Base-by-base conservation (phyloP, 225 moss, liverwort and hornwort species). In the Asterella californica region DNA sequence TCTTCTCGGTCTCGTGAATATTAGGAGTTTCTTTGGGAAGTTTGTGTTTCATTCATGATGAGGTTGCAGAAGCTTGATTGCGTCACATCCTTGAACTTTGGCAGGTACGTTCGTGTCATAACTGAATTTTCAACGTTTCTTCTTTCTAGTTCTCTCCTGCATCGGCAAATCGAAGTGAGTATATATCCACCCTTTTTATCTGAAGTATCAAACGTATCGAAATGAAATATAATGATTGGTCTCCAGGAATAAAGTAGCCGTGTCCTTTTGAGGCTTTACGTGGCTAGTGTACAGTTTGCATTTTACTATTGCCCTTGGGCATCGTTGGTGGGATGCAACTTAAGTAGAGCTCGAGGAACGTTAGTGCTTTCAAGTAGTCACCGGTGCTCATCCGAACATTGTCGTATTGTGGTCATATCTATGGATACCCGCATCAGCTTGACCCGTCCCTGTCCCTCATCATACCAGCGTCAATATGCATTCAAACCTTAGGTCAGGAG, bases 71-170 rank as follows among this genome's bases (percentile, higher is more conserved):
- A 6, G 19, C 19, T 29, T 47, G n/a, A 71, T 8, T 63, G 0
- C 63, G 36, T 34, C 64, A 65, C 25, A 17, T 71, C 27, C n/a
- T 42, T 25, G 19, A 24, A 70, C 45, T 22, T 81, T 76, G 80
- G 83, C 89, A 95, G 95, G 95, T 96, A 91, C 89, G 84, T 88
- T 36, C 92, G 93, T 78, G 96, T 87, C 33, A 79, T 90, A 79
- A 78, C 84, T 69, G 93, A 96, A 72, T 96, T 83, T 75, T 88
- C 90, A 83, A 62, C 81, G 54, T 72, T 88, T 61, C 72, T 93
- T 61, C 86, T 91, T 75, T 90, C 95, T 29, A 92, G 91, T 75
- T 83, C 89, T 77, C 86, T 87, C 79, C 88, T 96, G 89, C 86
- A 86, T 79, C 79, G 82, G 84, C 84, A 86, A 70, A 82, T 84